Evolutionary conservation across 495 filamentous ascomycete species (phyloP).

Genomic region (Tuber umbilicatum): DNA sequence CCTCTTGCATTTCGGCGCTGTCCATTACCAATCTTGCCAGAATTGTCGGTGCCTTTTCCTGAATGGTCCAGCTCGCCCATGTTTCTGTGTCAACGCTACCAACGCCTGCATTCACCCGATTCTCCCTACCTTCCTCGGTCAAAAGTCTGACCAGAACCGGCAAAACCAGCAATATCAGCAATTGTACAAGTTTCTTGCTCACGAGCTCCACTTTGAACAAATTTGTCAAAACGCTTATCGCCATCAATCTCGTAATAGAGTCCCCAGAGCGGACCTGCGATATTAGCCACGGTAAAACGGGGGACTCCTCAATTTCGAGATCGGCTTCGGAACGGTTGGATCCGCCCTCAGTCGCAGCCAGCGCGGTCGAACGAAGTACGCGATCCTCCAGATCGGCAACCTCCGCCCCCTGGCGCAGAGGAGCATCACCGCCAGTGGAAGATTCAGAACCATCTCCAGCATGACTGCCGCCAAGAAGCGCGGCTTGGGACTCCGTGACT

Average conservation of each 20-base stretch:
- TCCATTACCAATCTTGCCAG: constrained; percentile 73
- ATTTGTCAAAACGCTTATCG: constrained; percentile 70
- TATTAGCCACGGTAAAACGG: constrained; percentile 77
- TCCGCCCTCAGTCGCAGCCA: constrained; percentile 2
- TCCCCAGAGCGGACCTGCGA: constrained; percentile 52
- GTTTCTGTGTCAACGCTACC: constrained; percentile 41
- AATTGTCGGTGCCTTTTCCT: constrained; percentile 66
- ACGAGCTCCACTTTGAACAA: constrained; percentile 64
- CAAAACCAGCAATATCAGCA: constrained; percentile 61
- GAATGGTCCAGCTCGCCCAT: constrained; percentile 47
- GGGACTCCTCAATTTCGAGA: constrained; percentile 64
- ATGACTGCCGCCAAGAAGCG: constrained; percentile 24
- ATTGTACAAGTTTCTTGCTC: constrained; percentile 54
- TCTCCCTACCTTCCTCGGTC: constrained; percentile 52
- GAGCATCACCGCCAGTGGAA: constrained; percentile 36
- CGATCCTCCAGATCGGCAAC: constrained; percentile 30
- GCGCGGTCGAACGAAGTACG: constrained; percentile 21
- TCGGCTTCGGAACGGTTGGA: constrained; percentile 15
- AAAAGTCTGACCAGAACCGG: constrained; percentile 67
- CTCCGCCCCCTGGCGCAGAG: constrained; percentile 29
- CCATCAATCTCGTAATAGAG: constrained; percentile 64
- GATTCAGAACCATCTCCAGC: constrained; percentile 35
- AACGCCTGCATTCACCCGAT: constrained; percentile 44
- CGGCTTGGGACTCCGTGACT: constrained; percentile 23
- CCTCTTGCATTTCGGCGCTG: constrained; percentile 66